Percentiles rank a stretch among this genome's conserved stretches.
phyloP scores from a whole-genome alignment of 2,329 filamentous ascomycete species.

The Trichoderma sp. region DNA sequence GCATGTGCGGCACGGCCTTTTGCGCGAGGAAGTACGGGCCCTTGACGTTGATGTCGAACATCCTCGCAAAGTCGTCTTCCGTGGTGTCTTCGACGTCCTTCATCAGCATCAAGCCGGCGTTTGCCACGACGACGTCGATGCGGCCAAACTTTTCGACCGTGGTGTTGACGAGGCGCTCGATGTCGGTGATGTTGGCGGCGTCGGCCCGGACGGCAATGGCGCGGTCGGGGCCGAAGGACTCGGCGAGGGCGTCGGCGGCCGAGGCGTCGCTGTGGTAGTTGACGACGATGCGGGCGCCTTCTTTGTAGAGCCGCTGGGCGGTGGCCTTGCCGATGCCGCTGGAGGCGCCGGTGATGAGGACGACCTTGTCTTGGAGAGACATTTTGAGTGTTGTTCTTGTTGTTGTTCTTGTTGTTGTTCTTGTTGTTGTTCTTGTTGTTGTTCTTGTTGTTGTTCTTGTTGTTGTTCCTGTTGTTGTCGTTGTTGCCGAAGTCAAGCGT shows the following conservation, averaged over 20 bases:
- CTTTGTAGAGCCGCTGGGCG: slow-evolving; percentile 57
- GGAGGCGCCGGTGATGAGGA: slow-evolving; percentile 58
- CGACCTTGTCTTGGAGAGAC: slow-evolving; percentile 43
- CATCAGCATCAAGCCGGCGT: slow-evolving; percentile 56
- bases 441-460: too few species aligned
- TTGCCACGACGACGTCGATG: slow-evolving; percentile 62
- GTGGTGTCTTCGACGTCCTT: slow-evolving; percentile 52
- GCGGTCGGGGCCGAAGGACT: slow-evolving; percentile 50
- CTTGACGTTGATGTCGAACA: slow-evolving; percentile 59
- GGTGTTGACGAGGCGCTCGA: slow-evolving; percentile 52
- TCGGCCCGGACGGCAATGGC: slow-evolving; percentile 60
- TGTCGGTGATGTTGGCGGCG: slow-evolving; percentile 48
- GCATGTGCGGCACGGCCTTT: slow-evolving; percentile 56
- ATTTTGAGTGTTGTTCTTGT: slow-evolving; percentile 25
- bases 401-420: too few species aligned
- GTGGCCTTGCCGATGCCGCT: slow-evolving; percentile 63
- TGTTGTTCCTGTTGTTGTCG: too few species aligned
- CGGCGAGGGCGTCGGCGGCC: slow-evolving; percentile 52
- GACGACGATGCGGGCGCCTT: slow-evolving; percentile 60
- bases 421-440: too few species aligned
- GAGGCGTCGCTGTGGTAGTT: slow-evolving; percentile 54
- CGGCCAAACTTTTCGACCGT: slow-evolving; percentile 54
- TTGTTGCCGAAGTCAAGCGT: too few species aligned
- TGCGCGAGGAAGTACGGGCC: slow-evolving; percentile 57
- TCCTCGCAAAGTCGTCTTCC: slow-evolving; percentile 54